phyloP scores from a whole-genome alignment of 345 rosid genomes.

The Citrus cavaleriei region DNA sequence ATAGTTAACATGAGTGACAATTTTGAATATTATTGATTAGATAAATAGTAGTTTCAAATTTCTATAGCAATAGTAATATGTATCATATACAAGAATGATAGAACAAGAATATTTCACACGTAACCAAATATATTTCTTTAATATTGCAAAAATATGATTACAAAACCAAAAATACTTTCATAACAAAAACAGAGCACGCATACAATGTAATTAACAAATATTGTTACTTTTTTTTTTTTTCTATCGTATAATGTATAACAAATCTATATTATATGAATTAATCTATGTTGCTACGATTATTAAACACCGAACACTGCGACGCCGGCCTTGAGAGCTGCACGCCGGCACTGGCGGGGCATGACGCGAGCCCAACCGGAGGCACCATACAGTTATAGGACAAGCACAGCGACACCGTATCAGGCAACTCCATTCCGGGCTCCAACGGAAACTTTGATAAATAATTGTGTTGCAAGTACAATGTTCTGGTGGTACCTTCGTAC shows the following conservation, averaged over 20 bases:
- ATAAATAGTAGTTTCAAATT: too few relatives aligned
- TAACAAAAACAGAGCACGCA: background rate
- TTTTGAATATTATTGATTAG: too few relatives aligned
- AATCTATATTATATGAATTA: slow-evolving; percentile 9
- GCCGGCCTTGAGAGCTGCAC: slow-evolving; percentile 50
- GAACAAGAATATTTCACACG: too few relatives aligned
- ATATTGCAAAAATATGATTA: background rate
- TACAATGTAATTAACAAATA: too few relatives aligned
- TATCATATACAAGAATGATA: too few relatives aligned
- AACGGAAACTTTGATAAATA: slow-evolving; percentile 56
- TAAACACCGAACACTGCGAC: slow-evolving; percentile 53
- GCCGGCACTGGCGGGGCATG: slow-evolving; percentile 63
- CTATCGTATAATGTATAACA: background rate
- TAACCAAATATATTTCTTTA: background rate
- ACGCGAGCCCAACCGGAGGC: slow-evolving; percentile 47
- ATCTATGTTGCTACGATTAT: slow-evolving; percentile 26
- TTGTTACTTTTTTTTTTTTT: background rate
- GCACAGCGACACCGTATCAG: slow-evolving; percentile 61
- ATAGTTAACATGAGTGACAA: background rate
- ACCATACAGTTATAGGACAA: slow-evolving; percentile 79
- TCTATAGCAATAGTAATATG: too few relatives aligned
- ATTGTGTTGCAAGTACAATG: slow-evolving; percentile 75
- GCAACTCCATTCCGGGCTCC: slow-evolving; percentile 36
- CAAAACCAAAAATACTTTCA: background rate
- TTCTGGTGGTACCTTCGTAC: slow-evolving; percentile 42